Conservation (phyloP, 192 early-diverging fungal genomes). For the Rhizoclosmatium sp. region DNA sequence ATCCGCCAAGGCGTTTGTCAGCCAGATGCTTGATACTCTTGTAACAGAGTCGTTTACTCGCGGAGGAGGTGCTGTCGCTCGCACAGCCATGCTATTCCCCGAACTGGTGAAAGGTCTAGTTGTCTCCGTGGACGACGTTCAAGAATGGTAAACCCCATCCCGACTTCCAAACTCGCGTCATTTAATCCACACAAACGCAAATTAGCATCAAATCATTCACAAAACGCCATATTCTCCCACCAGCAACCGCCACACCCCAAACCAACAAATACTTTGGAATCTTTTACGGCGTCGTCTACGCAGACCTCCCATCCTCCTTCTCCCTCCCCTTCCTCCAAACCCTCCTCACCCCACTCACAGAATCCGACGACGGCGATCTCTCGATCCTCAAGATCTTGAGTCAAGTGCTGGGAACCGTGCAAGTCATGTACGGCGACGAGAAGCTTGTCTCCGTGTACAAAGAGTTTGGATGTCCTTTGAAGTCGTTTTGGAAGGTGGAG, state of each 20-base stretch:
- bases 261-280: conserved; percentile 8
- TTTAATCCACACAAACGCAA: neutral
- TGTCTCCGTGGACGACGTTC: neutral
- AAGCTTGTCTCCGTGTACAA: neutral
- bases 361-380: conserved; percentile 31
- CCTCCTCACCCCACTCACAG: conserved; percentile 38
- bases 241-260: too few species aligned
- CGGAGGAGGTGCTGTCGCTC: conserved; percentile 6
- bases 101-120: neutral
- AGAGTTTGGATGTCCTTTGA: too few species aligned
- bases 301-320: conserved; percentile 31
- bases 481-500: too few species aligned
- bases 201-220: neutral
- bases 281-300: neutral
- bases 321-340: conserved; percentile 31
- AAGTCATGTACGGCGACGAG: neutral
- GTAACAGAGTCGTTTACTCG: neutral
- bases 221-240: too few species aligned
- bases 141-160: neutral
- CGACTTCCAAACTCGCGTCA: neutral
- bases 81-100: conserved; percentile 1
- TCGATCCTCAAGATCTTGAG: neutral
- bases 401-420: conserved; percentile 4
- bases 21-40: too few species aligned
- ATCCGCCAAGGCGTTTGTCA: too few species aligned